These are phyloP conservation scores for Eutrema salsugineum DNA, from an alignment of 441 rosid species.

Conservation along the genomic window DNA sequence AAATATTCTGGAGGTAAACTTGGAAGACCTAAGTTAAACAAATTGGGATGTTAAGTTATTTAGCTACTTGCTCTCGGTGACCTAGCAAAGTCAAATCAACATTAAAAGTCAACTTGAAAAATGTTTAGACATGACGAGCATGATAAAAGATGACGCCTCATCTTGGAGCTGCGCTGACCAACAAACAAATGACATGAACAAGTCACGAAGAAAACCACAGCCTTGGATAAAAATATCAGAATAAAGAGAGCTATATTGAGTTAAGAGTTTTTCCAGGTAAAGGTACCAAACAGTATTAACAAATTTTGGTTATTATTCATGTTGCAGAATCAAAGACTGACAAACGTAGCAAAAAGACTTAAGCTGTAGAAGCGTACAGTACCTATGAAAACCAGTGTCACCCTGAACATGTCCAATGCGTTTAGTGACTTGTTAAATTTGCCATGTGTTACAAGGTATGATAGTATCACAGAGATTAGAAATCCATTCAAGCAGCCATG, in stretches of 20 bases:
- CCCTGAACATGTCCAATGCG: slow-evolving; percentile 72
- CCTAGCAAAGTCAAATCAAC: not conserved
- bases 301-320: not conserved
- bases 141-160: slow-evolving; percentile 73
- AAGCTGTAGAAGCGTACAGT: slow-evolving; percentile 20
- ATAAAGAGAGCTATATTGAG: not conserved
- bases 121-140: too few relatives aligned
- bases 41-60: not conserved
- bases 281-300: slow-evolving; percentile 38
- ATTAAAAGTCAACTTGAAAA: not conserved
- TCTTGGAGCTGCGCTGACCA: slow-evolving; percentile 59
- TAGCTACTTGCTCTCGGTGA: slow-evolving; percentile 18
- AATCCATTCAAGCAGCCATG: slow-evolving; percentile 87
- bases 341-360: not conserved
- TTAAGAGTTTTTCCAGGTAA: not conserved
- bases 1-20: not conserved
- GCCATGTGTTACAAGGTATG: slow-evolving; percentile 57
- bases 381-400: slow-evolving; percentile 79
- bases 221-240: not conserved
- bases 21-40: not conserved
- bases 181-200: slow-evolving; percentile 6
- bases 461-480: slow-evolving; percentile 61
- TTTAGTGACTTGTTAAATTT: slow-evolving; percentile 65
- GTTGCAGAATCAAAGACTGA: slow-evolving; percentile 4
- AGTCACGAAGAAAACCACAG: not conserved